Base-by-base conservation (phyloP, 371 early-diverging fungal species). In the Basidiobolus heterosporus region DNA sequence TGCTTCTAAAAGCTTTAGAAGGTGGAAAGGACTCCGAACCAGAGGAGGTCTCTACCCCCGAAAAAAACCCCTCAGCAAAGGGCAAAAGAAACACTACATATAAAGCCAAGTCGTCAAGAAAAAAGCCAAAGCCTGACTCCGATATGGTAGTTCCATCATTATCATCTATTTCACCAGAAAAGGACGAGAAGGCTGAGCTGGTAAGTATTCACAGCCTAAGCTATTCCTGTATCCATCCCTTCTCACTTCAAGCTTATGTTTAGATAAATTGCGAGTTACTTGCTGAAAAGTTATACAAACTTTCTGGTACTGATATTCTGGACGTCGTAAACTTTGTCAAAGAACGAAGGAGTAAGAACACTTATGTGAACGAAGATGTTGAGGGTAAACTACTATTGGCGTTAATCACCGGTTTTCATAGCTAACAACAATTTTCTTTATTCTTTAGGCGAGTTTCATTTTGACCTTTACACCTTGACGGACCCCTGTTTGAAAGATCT, bases 341-440 rank as follows among this genome's bases (percentile, higher is more conserved):
- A 37, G 53, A 53, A 1, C 49, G 60, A 43, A 55, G 56, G 38
- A 58, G 61, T 1, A 17, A 53, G 13, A 56, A 64, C 3, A 64
- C 58, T 59, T 64, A 64, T 51, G 59, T 64, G 21, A 58, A 56
- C 24, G 64, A 64, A 24, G 61, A 61, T 20, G 59, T 52, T 2
- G 61, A 64, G 46, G 64, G 64, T 64, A 59, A 52, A 15, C 8
- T 30, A 30, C 30, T 3, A 30, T 17, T 21, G n/a, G 7, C n/a
- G 8, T 11, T 18, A n/a, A 23, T 40, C 13, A 0, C 17, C 21
- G 11, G 17, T 17, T 2, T 9, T 24, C n/a, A 16, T 17, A 14
- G 1, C 11, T 41, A 20, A 38, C 5, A 14, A 7, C 35, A 13
- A 47, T 18, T 41, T 41, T 6, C 41, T 14, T 35, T 5, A 16